A percentile compares a stretch with the other conserved stretches of the same genome.
These are phyloP conservation scores for Termitomyces eurrhizus DNA, from an alignment of 768 basidiomycete species.

Conservation along the genomic window DNA sequence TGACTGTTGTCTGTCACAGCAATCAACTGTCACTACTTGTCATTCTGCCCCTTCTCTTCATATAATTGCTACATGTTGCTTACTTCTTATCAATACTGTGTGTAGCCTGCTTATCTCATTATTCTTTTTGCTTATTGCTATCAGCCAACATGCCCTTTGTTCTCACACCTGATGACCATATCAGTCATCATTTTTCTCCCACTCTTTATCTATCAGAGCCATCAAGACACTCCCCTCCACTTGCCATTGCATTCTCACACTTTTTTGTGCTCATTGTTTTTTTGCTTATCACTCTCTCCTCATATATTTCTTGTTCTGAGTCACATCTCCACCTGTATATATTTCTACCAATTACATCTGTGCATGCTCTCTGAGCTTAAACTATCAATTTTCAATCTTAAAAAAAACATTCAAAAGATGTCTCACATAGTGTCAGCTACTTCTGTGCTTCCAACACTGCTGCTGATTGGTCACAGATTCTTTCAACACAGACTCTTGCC, in stretches of 20 bases:
- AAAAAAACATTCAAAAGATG: not conserved
- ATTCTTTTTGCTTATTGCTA: not conserved
- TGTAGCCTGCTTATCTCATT: not conserved
- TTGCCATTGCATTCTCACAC: no score
- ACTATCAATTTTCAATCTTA: not conserved
- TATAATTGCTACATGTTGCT: not conserved
- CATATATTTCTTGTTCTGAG: no score
- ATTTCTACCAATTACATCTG: no score
- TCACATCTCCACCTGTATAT: no score
- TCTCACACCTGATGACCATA: no score
- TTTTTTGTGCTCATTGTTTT: no score
- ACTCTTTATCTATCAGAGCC: no score
- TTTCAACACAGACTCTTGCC: conserved; percentile 2
- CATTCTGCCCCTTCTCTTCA: not conserved
- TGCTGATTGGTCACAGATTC: not conserved
- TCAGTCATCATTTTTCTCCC: no score
- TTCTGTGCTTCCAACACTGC: not conserved
- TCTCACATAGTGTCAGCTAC: not conserved
- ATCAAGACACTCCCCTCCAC: no score
- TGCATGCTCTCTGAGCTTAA: no score
- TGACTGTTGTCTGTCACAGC: not conserved
- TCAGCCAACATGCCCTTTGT: not conserved
- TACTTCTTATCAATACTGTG: not conserved
- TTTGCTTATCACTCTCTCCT: no score
- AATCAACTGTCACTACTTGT: not conserved